These are phyloP conservation scores for Metarhizium guizhouense DNA, from an alignment of 2,329 filamentous ascomycete species.

Conservation along the genomic window DNA sequence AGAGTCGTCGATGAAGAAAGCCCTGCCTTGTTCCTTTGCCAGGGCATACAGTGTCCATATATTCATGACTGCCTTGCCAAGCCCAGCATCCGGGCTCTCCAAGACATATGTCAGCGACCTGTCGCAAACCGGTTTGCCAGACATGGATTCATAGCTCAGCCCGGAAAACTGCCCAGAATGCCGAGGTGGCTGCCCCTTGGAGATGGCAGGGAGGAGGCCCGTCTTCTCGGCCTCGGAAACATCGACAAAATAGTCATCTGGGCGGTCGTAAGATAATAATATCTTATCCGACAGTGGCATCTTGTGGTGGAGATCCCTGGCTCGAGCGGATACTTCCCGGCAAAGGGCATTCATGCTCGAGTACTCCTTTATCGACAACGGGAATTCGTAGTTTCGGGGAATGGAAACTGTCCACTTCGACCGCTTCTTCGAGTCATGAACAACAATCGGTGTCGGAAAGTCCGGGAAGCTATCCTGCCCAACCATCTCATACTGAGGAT, in stretches of 20 bases:
- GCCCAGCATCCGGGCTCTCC: conserved; percentile 62
- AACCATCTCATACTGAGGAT: conserved; percentile 56
- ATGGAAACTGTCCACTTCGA: conserved; percentile 77
- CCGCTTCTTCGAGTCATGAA: conserved; percentile 55
- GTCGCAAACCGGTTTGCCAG: conserved; percentile 51
- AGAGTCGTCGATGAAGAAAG: conserved; percentile 80
- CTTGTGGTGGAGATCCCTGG: conserved; percentile 36
- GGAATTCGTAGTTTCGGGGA: conserved; percentile 57
- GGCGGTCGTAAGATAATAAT: conserved; percentile 45
- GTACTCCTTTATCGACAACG: conserved; percentile 58
- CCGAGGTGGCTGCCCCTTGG: conserved; percentile 28
- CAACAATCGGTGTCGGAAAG: conserved; percentile 62
- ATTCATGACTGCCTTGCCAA: conserved; percentile 68
- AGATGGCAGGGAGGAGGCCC: conserved; percentile 45
- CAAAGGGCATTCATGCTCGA: conserved; percentile 60
- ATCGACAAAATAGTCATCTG: conserved; percentile 65
- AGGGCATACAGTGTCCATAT: conserved; percentile 80
- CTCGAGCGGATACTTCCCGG: conserved; percentile 51
- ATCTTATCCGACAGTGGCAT: conserved; percentile 32
- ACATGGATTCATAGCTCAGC: conserved; percentile 31
- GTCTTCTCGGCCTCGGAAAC: conserved; percentile 59
- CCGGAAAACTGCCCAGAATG: conserved; percentile 39
- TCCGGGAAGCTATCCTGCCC: conserved; percentile 57
- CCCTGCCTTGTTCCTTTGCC: conserved; percentile 61
- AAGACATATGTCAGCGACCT: conserved; percentile 70